Evolutionary conservation across 78 protist species (phyloP).

Genomic region (Dictyostelium intermedium): DNA sequence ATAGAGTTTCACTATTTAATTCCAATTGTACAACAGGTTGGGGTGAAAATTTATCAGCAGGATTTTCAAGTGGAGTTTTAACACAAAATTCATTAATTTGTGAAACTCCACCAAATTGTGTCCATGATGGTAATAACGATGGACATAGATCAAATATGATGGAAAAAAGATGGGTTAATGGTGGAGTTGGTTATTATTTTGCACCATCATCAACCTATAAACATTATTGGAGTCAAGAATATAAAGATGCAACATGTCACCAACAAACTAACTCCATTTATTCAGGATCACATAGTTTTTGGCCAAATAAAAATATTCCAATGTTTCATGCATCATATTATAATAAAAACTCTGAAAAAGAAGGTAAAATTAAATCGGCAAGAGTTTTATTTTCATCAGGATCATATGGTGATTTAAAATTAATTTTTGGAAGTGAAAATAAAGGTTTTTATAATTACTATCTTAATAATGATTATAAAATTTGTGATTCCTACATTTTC

Average conservation of each 20-base stretch:
- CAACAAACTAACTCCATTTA: neutral
- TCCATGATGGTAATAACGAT: conserved; percentile 1
- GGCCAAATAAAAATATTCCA: neutral
- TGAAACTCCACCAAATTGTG: conserved; percentile 6
- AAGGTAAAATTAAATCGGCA: neutral
- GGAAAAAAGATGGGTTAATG: neutral
- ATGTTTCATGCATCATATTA: neutral
- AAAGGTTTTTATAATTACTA: neutral
- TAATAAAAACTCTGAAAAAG: neutral
- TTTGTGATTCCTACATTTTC: conserved; percentile 9
- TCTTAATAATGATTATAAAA: neutral
- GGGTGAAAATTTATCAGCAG: conserved; percentile 5
- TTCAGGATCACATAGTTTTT: conserved; percentile 14
- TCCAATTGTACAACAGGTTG: neutral
- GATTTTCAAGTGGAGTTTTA: neutral
- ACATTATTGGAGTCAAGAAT: conserved; percentile 57
- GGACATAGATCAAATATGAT: conserved; percentile 37
- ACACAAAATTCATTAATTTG: neutral
- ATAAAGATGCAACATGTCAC: neutral
- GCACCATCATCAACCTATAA: neutral
- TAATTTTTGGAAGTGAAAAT: neutral
- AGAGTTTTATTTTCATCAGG: neutral
- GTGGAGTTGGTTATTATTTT: conserved; percentile 23
- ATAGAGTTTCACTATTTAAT: neutral
- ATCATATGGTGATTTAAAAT: neutral